Percentiles rank a stretch among this genome's conserved stretches.
phyloP scores from a whole-genome alignment of 768 basidiomycete species.

The Exidia glandulosa region DNA sequence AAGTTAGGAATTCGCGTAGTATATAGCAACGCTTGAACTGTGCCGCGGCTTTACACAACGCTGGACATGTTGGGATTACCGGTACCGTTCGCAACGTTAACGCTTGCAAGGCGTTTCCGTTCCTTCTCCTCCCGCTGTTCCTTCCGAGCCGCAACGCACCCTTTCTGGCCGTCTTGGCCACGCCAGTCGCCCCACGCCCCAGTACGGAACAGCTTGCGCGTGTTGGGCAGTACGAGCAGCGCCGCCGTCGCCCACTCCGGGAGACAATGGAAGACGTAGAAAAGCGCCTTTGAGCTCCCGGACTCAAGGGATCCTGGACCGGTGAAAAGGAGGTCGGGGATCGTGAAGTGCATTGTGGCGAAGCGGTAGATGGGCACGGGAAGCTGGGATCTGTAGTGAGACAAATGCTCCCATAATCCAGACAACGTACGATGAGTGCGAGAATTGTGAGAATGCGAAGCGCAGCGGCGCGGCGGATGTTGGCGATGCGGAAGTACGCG shows the following conservation, averaged over 20 bases:
- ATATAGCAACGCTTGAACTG: too few species aligned
- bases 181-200: background rate
- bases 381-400: background rate
- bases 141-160: background rate
- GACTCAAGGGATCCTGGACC: background rate
- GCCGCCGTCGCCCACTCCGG: background rate
- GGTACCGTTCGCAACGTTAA: too few species aligned
- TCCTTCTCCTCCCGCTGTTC: background rate
- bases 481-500: background rate
- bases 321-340: background rate
- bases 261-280: background rate
- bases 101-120: background rate
- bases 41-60: too few species aligned
- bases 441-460: background rate
- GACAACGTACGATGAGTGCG: background rate
- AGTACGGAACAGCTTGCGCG: background rate
- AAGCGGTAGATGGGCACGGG: background rate
- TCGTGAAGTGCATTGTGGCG: background rate
- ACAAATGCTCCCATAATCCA: background rate
- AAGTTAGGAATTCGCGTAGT: too few species aligned
- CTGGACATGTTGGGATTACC: too few species aligned
- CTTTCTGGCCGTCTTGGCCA: background rate
- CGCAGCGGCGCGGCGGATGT: background rate
- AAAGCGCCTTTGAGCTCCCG: background rate
- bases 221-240: background rate